Conservation (phyloP, 768 basidiomycete genomes). For the Solioccasus polychromus region DNA sequence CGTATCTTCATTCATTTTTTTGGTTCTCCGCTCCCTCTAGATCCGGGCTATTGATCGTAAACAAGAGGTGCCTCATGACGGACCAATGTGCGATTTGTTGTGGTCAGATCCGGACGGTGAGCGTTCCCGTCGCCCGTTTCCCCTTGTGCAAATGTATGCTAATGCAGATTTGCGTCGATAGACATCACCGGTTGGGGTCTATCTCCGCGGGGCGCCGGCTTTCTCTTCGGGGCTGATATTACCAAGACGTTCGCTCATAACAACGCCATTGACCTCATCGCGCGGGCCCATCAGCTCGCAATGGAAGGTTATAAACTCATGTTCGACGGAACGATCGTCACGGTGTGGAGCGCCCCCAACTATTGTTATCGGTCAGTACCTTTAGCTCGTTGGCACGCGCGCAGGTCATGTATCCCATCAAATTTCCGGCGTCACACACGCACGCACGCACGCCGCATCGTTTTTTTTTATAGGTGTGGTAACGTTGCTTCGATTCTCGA, state of each 20-base stretch:
- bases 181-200: conserved; percentile 95
- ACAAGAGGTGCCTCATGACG: conserved; percentile 98
- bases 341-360: conserved; percentile 98
- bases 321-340: conserved; percentile 94
- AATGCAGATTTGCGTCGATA: too few species aligned
- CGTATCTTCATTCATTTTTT: too few species aligned
- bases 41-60: conserved; percentile 94
- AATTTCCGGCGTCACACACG: too few species aligned
- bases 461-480: conserved; percentile 62
- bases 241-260: conserved; percentile 86
- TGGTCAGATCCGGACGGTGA: conserved; percentile 99
- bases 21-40: conserved; percentile 35
- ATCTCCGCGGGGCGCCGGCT: conserved; percentile 97
- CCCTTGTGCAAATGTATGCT: too few species aligned
- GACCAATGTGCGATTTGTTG: conserved; percentile 97
- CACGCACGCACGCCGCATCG: too few species aligned
- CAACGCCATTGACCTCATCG: conserved; percentile 93
- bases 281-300: conserved; percentile 94
- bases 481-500: conserved; percentile 95
- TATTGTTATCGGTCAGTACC: conserved; percentile 88
- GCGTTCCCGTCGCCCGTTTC: conserved; percentile 3
- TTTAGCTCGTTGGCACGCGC: too few species aligned
- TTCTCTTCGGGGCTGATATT: conserved; percentile 90
- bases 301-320: conserved; percentile 98
- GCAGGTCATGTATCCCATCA: too few species aligned